Evolutionary conservation across 1,284 basidiomycete species (phyloP).

Genomic region (Gastroboletus turbinatus): DNA sequence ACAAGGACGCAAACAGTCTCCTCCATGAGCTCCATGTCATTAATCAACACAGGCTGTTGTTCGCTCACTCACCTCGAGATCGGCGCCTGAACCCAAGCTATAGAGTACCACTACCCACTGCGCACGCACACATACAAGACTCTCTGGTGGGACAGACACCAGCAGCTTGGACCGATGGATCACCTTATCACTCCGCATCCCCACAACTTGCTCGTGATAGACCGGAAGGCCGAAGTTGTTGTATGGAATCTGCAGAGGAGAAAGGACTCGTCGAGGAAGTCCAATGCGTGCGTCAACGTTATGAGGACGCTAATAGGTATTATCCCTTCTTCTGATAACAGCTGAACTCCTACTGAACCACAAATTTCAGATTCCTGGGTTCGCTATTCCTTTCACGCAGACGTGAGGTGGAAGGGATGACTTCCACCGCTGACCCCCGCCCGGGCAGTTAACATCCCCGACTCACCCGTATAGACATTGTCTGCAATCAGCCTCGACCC

Average conservation of each 20-base stretch:
- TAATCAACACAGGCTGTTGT: slow-evolving; percentile 58
- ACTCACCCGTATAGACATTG: not conserved
- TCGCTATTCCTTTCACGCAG: slow-evolving; percentile 62
- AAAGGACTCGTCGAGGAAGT: slow-evolving; percentile 35
- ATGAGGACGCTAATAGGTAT: slow-evolving; percentile 66
- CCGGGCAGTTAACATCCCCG: slow-evolving; percentile 1
- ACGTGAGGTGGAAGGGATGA: slow-evolving; percentile 40
- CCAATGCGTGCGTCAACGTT: slow-evolving; percentile 52
- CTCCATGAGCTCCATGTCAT: slow-evolving; percentile 68
- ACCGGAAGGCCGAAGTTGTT: not conserved
- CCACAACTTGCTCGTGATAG: not conserved
- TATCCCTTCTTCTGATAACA: slow-evolving; percentile 9
- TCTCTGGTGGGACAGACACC: not conserved
- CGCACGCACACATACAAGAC: not conserved
- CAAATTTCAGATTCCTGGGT: slow-evolving; percentile 45
- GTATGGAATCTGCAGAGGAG: not conserved
- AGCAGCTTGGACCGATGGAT: slow-evolving; percentile 1
- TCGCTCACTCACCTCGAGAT: slow-evolving; percentile 31
- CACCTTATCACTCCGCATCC: slow-evolving; percentile 2
- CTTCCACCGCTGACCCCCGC: not conserved
- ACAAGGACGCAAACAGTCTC: slow-evolving; percentile 58
- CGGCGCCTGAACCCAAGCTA: not conserved
- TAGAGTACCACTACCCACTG: not conserved
- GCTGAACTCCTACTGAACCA: slow-evolving; percentile 5
- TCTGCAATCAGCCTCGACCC: not conserved